Conservation (phyloP, 306 rosid genomes). For the Carpinus viminea region DNA sequence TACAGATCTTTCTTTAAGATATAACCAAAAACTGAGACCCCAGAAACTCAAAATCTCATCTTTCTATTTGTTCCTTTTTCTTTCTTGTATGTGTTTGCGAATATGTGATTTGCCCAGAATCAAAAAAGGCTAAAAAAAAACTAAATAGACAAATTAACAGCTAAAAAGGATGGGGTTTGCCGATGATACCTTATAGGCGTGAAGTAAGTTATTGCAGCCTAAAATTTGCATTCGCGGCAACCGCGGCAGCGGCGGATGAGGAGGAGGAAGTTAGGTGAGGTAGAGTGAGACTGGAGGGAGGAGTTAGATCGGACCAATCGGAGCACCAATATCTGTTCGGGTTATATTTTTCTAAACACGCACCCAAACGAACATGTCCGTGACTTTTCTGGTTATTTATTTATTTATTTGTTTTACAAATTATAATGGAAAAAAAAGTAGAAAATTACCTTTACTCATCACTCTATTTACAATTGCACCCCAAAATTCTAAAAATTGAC, state of each 20-base stretch:
- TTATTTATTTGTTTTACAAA: too few relatives aligned
- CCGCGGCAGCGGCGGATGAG: background rate
- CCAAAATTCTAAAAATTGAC: too few relatives aligned
- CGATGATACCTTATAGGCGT: background rate
- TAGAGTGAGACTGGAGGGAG: background rate
- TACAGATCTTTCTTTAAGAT: background rate
- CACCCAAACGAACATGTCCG: too few relatives aligned
- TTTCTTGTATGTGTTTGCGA: background rate
- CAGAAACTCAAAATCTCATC: background rate
- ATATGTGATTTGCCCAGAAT: background rate
- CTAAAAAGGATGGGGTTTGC: background rate
- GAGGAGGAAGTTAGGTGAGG: background rate
- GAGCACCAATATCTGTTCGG: too few relatives aligned
- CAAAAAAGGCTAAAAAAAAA: background rate
- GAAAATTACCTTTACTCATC: too few relatives aligned
- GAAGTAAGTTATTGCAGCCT: too few relatives aligned
- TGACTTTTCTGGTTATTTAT: too few relatives aligned
- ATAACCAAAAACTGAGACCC: background rate
- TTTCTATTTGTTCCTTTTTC: background rate
- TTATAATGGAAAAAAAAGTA: too few relatives aligned
- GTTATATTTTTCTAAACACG: too few relatives aligned
- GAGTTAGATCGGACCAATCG: background rate
- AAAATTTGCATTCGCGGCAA: too few relatives aligned
- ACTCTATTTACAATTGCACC: too few relatives aligned
- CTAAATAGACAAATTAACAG: background rate